Percentiles rank a stretch among this genome's conserved stretches.
These are phyloP conservation scores for Akanthomyces uredinophilus DNA, from an alignment of 2,329 filamentous ascomycete species.

Conservation along the genomic window DNA sequence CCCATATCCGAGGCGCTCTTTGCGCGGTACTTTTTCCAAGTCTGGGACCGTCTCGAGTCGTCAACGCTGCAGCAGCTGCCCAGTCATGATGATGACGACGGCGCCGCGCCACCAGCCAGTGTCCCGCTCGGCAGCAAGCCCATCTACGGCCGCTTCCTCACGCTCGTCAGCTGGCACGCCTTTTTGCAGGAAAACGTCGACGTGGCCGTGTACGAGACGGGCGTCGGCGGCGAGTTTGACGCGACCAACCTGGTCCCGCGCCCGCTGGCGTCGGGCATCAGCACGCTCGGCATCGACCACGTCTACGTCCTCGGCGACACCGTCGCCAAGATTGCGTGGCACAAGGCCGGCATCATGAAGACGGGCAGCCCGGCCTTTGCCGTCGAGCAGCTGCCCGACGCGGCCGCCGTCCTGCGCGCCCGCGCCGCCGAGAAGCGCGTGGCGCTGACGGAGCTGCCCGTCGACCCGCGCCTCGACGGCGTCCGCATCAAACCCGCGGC, in stretches of 20 bases:
- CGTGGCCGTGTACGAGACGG: constrained; percentile 60
- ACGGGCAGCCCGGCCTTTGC: constrained; percentile 52
- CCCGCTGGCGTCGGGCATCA: constrained; percentile 56
- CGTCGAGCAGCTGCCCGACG: constrained; percentile 44
- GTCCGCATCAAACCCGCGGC: constrained; percentile 49
- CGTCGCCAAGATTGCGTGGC: constrained; percentile 64
- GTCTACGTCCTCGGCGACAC: constrained; percentile 57
- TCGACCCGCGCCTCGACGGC: constrained; percentile 40
- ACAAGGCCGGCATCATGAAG: constrained; percentile 70
- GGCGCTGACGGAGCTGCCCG: constrained; percentile 38
- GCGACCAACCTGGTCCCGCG: constrained; percentile 60
- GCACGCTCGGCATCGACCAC: constrained; percentile 65
- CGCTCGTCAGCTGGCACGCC: constrained; percentile 61
- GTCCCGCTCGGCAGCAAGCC: constrained; percentile 39
- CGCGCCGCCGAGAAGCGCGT: constrained; percentile 51
- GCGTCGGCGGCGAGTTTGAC: constrained; percentile 64
- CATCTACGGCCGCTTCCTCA: constrained; percentile 57
- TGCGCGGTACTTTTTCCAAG: constrained; percentile 61
- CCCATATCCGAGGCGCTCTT: constrained; percentile 57
- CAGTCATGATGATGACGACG: not conserved
- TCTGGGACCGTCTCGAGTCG: constrained; percentile 53
- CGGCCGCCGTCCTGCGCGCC: constrained; percentile 39
- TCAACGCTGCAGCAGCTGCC: not conserved
- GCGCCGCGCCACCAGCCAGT: constrained; percentile 23
- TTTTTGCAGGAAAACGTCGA: constrained; percentile 61